Base-by-base conservation (phyloP, 768 basidiomycete species). In the Amylocystis lapponica region DNA sequence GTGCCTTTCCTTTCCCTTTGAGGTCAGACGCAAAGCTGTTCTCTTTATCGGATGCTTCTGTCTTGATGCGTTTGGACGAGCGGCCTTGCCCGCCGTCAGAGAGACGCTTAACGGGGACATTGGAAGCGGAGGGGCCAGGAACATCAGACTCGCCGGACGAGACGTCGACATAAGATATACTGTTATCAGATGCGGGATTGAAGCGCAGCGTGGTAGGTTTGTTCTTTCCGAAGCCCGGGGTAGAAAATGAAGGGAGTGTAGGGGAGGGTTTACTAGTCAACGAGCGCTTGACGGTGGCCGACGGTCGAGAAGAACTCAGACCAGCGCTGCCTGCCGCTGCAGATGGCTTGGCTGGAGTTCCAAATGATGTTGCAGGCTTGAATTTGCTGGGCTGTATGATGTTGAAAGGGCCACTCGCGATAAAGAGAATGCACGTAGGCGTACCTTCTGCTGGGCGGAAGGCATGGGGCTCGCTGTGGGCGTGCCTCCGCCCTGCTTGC, bases 241-340 rank as follows among this genome's bases (percentile, higher is more conserved):
- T 75, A 1, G 71, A 67, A 48, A 75, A 72, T 1, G 70, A 62
- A 0, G 71, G 63, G 2, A 73, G 60, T 14, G 49, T 27, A 16
- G 19, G 43, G 19, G 38, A 36, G 2, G 16, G 49, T n/a, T n/a
- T n/a, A n/a, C n/a, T n/a, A n/a, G n/a, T n/a, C n/a, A n/a, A n/a
- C n/a, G n/a, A n/a, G n/a, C n/a, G n/a, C n/a, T n/a, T n/a, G n/a
- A n/a, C n/a, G n/a, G n/a, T n/a, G n/a, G n/a, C n/a, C n/a, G n/a
- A n/a, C n/a, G n/a, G n/a, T n/a, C n/a, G n/a, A n/a, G n/a, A n/a
- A n/a, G n/a, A n/a, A n/a, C n/a, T n/a, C n/a, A n/a, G n/a, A n/a
- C n/a, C n/a, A n/a, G n/a, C n/a, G n/a, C n/a, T n/a, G n/a, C n/a
- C n/a, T n/a, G n/a, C n/a, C 6, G 13, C 4, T 26, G 37, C 5